These are phyloP conservation scores for Anastatica hierochuntica DNA, from an alignment of 345 rosid species.

Conservation along the genomic window DNA sequence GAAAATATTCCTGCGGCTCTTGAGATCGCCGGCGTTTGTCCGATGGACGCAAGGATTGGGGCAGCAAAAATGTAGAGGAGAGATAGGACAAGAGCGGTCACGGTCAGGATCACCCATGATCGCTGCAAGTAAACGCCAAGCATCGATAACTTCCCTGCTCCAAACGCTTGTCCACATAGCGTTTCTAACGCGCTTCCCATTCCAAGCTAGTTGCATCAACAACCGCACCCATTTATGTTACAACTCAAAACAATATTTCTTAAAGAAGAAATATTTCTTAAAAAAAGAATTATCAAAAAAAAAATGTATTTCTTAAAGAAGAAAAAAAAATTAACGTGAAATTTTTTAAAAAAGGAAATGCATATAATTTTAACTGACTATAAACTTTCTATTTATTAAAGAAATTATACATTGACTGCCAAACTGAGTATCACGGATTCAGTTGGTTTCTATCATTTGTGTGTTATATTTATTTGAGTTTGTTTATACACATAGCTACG, in stretches of 20 bases:
- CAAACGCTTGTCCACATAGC: conserved; percentile 86
- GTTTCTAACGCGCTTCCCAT: conserved; percentile 99
- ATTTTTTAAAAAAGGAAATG: no score
- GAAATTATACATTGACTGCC: no score
- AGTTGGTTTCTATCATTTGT: no score
- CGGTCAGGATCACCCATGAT: conserved; percentile 74
- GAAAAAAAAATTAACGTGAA: no score
- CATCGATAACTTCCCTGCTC: conserved; percentile 79
- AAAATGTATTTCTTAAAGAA: no score
- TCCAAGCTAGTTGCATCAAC: conserved; percentile 46
- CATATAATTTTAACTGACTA: no score
- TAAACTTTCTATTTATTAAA: no score
- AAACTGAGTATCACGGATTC: no score
- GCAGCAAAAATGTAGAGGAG: conserved; percentile 58
- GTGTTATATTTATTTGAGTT: no score
- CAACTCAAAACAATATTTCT: not conserved
- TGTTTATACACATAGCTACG: no score
- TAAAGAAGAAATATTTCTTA: no score
- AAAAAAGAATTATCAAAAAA: no score
- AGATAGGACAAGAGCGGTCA: conserved; percentile 44
- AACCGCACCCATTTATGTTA: not conserved
- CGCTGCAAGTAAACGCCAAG: conserved; percentile 84
- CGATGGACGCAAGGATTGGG: conserved; percentile 41
- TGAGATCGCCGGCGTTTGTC: conserved; percentile 60
- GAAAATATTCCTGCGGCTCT: conserved; percentile 60